phyloP scores from a whole-genome alignment of 352 stramenopile genomes.

The Elongisporangium prolatum region DNA sequence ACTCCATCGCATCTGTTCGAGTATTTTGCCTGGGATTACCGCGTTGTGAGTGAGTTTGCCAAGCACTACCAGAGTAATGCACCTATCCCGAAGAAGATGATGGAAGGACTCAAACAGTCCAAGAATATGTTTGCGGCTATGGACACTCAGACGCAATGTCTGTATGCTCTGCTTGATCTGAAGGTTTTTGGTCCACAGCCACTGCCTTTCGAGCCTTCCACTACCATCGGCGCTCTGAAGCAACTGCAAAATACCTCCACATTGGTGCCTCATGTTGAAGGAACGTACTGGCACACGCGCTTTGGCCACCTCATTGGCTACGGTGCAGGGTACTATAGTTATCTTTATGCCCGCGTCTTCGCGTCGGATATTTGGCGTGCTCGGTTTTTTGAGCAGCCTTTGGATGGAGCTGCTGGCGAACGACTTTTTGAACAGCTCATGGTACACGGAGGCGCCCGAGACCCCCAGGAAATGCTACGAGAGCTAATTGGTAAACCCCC shows the following conservation, averaged over 20 bases:
- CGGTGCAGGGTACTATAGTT: slow-evolving; percentile 90
- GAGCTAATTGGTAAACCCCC: slow-evolving; percentile 61
- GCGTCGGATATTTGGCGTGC: slow-evolving; percentile 85
- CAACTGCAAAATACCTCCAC: slow-evolving; percentile 70
- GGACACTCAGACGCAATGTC: slow-evolving; percentile 82
- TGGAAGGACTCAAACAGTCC: slow-evolving; percentile 59
- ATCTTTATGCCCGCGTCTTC: slow-evolving; percentile 89
- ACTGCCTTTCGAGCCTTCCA: slow-evolving; percentile 27
- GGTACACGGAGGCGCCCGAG: slow-evolving; percentile 81
- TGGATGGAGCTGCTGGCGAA: slow-evolving; percentile 54
- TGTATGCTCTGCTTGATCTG: slow-evolving; percentile 81
- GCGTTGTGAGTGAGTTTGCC: slow-evolving; percentile 82
- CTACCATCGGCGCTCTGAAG: slow-evolving; percentile 52
- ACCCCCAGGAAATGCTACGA: slow-evolving; percentile 79
- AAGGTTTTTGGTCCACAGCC: slow-evolving; percentile 63
- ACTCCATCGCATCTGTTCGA: slow-evolving; percentile 97
- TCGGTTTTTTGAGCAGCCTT: slow-evolving; percentile 58
- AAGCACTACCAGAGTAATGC: slow-evolving; percentile 78
- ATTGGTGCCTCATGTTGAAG: slow-evolving; percentile 70
- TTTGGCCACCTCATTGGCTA: slow-evolving; percentile 91
- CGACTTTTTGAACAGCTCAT: slow-evolving; percentile 72
- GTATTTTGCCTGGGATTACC: slow-evolving; percentile 93
- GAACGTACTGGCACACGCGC: slow-evolving; percentile 80
- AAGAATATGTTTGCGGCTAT: slow-evolving; percentile 90
- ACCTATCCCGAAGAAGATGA: slow-evolving; percentile 72